Base-by-base conservation (phyloP, 2,329 filamentous ascomycete species). In the Periconia macrospinosa region DNA sequence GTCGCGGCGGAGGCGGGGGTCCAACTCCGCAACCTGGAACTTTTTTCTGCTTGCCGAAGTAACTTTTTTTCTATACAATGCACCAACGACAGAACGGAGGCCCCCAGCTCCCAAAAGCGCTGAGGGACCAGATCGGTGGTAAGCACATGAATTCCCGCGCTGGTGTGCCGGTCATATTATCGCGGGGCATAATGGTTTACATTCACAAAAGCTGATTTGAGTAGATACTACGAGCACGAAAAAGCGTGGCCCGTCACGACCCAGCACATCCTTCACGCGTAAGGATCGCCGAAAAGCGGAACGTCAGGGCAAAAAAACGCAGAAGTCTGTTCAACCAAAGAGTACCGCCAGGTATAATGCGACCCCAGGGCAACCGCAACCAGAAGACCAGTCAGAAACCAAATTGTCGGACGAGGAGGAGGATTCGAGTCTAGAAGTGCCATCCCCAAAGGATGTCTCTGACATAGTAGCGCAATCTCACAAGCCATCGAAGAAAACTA, bases 211-310 rank as follows among this genome's bases (percentile, higher is more conserved):
- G 43, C 43, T 27, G 23, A 45, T 17, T 17, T 45, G 43, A 30
- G 13, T 37, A 37, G 33, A 37, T 37, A 37, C 6, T 23, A n/a
- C 33, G 15, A 37, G 5, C 11, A 10, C 58, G 57, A 41, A 65
- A 61, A 30, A 58, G 56, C 50, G 60, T n/a, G 33, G 55, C n/a
- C 61, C 66, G 48, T 52, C 62, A 40, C 65, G 67, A 52, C 63
- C 68, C 50, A 66, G 60, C 41, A 35, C 35, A 14, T 65, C 62
- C 30, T 49, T 64, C 45, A 72, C 70, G 49, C 81, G 87, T 60
- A 90, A 89, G 75, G 86, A 89, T 50, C 81, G 83, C 54, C 82
- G 89, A 52, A 90, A 87, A 68, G 82, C 82, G 15, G 84, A 89
- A 62, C 81, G 89, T 50, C 75, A 78, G 19, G 78, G 84, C 62